Percentiles rank a stretch among this genome's conserved stretches.
These are phyloP conservation scores for Starmerella bombi DNA, from an alignment of 805 yeast species.

Conservation along the genomic window DNA sequence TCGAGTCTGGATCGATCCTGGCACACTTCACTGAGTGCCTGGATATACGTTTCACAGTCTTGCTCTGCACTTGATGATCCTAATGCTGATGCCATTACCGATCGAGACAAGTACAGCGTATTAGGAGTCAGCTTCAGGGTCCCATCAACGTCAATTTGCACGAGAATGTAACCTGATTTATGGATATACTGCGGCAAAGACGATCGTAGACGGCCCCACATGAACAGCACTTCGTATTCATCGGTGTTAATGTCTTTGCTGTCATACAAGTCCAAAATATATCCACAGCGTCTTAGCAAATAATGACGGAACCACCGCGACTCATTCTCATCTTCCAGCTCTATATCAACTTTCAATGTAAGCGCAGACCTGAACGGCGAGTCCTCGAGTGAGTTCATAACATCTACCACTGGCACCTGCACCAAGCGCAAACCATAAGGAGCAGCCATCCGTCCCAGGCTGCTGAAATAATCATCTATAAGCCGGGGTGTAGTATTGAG, in stretches of 20 bases:
- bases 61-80: constrained; percentile 16
- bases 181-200: constrained; percentile 77
- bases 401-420: constrained; percentile 84
- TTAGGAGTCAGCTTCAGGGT: constrained; percentile 75
- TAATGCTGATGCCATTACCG: constrained; percentile 4
- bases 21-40: constrained; percentile 5
- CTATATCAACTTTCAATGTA: constrained; percentile 47
- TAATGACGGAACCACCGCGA: constrained; percentile 58
- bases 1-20: constrained; percentile 4
- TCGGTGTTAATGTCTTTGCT: constrained; percentile 47
- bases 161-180: constrained; percentile 75
- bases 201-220: constrained; percentile 54
- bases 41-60: constrained; percentile 13
- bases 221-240: constrained; percentile 56
- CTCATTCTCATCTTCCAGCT: constrained; percentile 31
- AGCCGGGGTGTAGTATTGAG: constrained; percentile 73
- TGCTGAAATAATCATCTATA: constrained; percentile 61
- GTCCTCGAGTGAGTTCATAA: constrained; percentile 56
- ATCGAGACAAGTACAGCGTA: constrained; percentile 62
- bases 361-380: constrained; percentile 87
- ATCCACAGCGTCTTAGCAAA: constrained; percentile 55
- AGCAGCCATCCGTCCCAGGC: constrained; percentile 74
- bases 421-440: constrained; percentile 68
- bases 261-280: constrained; percentile 46
- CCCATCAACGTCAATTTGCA: constrained; percentile 70